Evolutionary conservation across 257 asterid genomes (phyloP).

Genomic region (Gynochthodes officinalis): DNA sequence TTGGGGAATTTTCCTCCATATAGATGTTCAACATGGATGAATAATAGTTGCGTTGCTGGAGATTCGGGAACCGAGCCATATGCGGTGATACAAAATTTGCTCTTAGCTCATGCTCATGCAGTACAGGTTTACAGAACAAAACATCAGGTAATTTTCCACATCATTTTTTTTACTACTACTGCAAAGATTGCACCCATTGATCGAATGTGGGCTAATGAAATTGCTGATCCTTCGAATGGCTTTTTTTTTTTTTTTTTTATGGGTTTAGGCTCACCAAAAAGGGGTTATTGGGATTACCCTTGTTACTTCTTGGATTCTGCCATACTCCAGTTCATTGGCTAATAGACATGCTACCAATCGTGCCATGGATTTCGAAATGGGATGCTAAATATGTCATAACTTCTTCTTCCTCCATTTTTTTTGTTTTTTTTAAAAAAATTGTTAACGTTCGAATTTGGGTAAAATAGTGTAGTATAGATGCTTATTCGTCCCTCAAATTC

Average conservation of each 20-base stretch:
- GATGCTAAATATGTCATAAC: background rate
- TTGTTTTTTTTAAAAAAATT: background rate
- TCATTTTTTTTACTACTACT: too few relatives aligned
- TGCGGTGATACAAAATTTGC: slow-evolving; percentile 37
- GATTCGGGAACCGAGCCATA: slow-evolving; percentile 56
- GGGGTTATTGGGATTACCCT: background rate
- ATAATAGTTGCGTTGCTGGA: slow-evolving; percentile 34
- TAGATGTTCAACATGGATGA: slow-evolving; percentile 42
- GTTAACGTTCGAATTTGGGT: too few relatives aligned
- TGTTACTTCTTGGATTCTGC: background rate
- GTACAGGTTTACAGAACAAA: slow-evolving; percentile 34
- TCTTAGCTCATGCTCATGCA: slow-evolving; percentile 44
- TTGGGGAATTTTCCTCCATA: slow-evolving; percentile 42
- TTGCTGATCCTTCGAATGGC: background rate
- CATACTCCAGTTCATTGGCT: background rate
- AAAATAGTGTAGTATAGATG: too few relatives aligned
- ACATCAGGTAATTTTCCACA: slow-evolving; percentile 36
- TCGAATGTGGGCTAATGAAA: too few relatives aligned
- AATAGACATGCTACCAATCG: background rate
- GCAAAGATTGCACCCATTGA: too few relatives aligned
- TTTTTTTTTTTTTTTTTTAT: too few relatives aligned
- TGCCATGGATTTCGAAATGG: background rate
- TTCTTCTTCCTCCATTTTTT: background rate
- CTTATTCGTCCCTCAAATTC: too few relatives aligned
- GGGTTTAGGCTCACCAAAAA: slow-evolving; percentile 7